Evolutionary conservation across 495 filamentous ascomycete genomes (phyloP), one percentile per base, ranked within the genome.

Genomic region (Rostrohypoxylon terebratum): DNA sequence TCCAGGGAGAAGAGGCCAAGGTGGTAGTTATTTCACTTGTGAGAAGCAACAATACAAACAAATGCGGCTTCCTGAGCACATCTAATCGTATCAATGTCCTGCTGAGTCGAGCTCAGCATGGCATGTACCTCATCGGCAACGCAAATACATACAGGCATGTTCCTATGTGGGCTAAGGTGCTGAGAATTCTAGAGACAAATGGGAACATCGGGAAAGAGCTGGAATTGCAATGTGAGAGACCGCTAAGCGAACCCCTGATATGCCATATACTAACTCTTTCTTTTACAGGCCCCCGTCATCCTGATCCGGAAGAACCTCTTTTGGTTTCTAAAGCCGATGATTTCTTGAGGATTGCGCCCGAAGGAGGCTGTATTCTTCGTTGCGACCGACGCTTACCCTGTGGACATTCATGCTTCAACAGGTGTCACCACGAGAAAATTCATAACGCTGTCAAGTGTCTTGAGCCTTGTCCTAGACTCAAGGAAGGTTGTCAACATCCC

Each of bases 51-150:
- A 63, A 76, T 2, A 73, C 87, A 23, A 84, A 83, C 44, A 84
- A 83, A n/a, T 88, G 86, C 51, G 93, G 93, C 0, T 97, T 97
- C 68, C 80, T 96, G 13, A 87, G 86, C 47, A 93, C 90, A 7
- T 81, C 85, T 0, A 95, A 96, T 68, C 85, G 93, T 1, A 93
- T 96, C 77, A 97, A 97, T 71, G 93, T 96, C 0, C 82, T 94
- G 0, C 80, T 95, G 8, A 88, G 83, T 34, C 89, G 93, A 7
- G 93, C 92, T 6, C 82, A 89, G 74, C 88, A 97, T 75, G 92
- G 93, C 6, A 93, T 96, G 90, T 97, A 93, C 76, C 87, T 97
- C 57, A 89, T 96, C 51, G 92, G 93, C 11, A 94, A 94, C 73
- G 78, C 86, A 2, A 75, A 82, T 33, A 90, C 91, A 0, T 89